Base-by-base conservation (phyloP, 352 stramenopile species). In the Phytophthora fragariae region DNA sequence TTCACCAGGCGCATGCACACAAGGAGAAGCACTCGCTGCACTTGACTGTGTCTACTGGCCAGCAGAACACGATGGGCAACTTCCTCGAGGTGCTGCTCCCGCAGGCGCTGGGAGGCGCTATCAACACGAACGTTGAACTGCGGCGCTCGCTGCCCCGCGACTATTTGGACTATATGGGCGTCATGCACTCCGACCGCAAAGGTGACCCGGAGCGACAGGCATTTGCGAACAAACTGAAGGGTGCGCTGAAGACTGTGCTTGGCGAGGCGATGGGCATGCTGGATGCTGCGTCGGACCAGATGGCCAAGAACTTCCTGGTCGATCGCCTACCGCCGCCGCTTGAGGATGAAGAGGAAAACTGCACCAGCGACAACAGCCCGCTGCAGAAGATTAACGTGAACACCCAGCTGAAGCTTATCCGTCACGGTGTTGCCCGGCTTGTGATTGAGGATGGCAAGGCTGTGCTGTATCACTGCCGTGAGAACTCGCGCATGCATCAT, bases 161-260 rank as follows among this genome's bases (percentile, higher is more conserved):
- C 68, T 96, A 97, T 68, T 70, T 96, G 49, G 77, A 86, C 35
- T 97, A 95, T 68, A 97, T 98, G 89, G 92, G 92, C 14, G 88
- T 95, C 47, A 92, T 95, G 84, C 74, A 95, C 82, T 92, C 88
- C 69, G 89, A 95, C 73, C 68, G 79, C 29, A 54, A 84, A 29
- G 77, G 78, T 5, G 85, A 94, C 57, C 9, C 68, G 31, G 74
- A 81, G 10, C 73, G 89, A 56, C 46, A 73, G 21, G 77, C 78
- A 33, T 92, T 95, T 39, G 60, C 74, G 0, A 82, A 89, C 37
- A 70, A 80, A 54, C 73, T 92, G 27, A 91, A 89, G 62, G 79
- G 78, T 8, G 68, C 84, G 49, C 75, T 96, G 8, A 91, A 93
- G 65, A 35, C 77, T 12, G 73, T 95, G 17, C 75, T 93, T 21